phyloP scores from a whole-genome alignment of 1,284 basidiomycete species.

The Taiwanofungus camphoratus region DNA sequence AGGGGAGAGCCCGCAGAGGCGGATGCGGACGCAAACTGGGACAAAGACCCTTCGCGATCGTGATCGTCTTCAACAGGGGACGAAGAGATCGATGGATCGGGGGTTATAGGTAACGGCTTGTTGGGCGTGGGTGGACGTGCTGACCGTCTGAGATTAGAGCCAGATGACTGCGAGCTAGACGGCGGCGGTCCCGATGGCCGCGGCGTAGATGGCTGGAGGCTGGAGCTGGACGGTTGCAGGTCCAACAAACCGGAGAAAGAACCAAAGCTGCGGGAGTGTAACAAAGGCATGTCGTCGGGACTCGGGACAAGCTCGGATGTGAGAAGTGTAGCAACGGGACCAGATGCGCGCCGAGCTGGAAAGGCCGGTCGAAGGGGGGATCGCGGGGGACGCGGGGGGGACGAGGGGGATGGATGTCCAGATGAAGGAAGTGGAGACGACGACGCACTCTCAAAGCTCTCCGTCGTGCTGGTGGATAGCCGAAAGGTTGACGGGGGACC shows the following conservation, averaged over 20 bases:
- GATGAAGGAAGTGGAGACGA: slow-evolving; percentile 21
- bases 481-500: slow-evolving; percentile 21
- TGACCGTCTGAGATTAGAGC: not conserved
- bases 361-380: slow-evolving; percentile 25
- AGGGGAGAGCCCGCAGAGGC: slow-evolving; percentile 15
- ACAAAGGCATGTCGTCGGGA: slow-evolving; percentile 21
- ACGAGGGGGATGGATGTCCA: slow-evolving; percentile 16
- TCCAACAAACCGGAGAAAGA: slow-evolving; percentile 27
- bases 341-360: slow-evolving; percentile 8
- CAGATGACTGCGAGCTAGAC: too few species aligned
- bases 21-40: slow-evolving; percentile 8
- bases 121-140: slow-evolving; percentile 22
- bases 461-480: slow-evolving; percentile 17
- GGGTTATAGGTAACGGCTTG: slow-evolving; percentile 29
- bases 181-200: too few species aligned
- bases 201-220: too few species aligned
- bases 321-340: slow-evolving; percentile 7
- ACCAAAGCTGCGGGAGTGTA: slow-evolving; percentile 26
- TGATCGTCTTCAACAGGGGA: slow-evolving; percentile 11
- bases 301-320: slow-evolving; percentile 9
- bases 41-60: slow-evolving; percentile 10
- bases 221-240: slow-evolving; percentile 12
- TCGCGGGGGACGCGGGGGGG: slow-evolving; percentile 29
- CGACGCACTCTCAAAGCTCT: slow-evolving; percentile 15
- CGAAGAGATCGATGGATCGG: slow-evolving; percentile 18